A percentile compares a stretch with the other conserved stretches of the same genome.
Conservation (phyloP, 352 stramenopile genomes). For the Phytopythium cucurbitacearum region DNA sequence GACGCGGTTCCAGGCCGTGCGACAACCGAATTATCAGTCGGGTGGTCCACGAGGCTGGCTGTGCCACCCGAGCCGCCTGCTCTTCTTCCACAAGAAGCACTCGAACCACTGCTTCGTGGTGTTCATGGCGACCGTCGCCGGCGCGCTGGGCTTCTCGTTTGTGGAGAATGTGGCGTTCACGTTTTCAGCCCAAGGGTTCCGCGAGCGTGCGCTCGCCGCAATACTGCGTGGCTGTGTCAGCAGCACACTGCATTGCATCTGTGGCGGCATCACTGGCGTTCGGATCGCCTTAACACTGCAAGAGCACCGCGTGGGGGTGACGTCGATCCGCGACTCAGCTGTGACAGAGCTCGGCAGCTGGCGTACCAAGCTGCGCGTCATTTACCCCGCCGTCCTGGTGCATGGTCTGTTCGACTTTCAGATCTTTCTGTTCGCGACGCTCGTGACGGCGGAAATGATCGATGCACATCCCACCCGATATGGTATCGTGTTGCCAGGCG, state of each 20-base stretch:
- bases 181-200: constrained; percentile 25
- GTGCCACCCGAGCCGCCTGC: constrained; percentile 43
- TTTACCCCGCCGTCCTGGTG: constrained; percentile 43
- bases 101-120: constrained; percentile 55
- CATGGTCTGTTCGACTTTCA: constrained; percentile 64
- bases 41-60: constrained; percentile 30
- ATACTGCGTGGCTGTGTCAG: constrained; percentile 36
- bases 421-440: constrained; percentile 41
- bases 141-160: constrained; percentile 53
- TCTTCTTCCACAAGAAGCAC: constrained; percentile 36
- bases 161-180: constrained; percentile 58
- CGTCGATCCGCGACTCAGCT: constrained; percentile 7
- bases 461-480: constrained; percentile 28
- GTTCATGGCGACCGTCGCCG: constrained; percentile 47
- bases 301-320: constrained; percentile 12
- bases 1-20: constrained; percentile 15
- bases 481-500: constrained; percentile 25
- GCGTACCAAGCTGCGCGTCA: constrained; percentile 27
- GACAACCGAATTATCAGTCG: constrained; percentile 11
- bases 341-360: constrained; percentile 22
- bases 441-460: constrained; percentile 30
- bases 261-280: constrained; percentile 56
- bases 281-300: constrained; percentile 40
- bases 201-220: constrained; percentile 30
- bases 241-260: constrained; percentile 57